phyloP scores from a whole-genome alignment of 805 yeast genomes.

The Saturnispora hagleri region DNA sequence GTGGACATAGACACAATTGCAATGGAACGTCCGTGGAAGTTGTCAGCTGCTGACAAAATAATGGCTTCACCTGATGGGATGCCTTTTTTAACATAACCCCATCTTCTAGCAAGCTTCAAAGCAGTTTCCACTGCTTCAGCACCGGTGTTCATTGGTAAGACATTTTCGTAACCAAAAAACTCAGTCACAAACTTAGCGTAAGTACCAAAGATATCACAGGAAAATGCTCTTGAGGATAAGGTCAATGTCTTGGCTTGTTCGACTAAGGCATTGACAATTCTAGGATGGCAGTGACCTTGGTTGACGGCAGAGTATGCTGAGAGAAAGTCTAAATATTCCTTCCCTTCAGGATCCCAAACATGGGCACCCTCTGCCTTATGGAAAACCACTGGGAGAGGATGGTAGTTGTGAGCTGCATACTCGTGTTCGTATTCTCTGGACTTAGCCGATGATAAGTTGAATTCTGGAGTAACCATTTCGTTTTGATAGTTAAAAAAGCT shows the following conservation, averaged over 20 bases:
- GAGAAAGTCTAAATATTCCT: conserved; percentile 82
- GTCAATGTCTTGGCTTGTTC: conserved; percentile 85
- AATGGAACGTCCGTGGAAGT: conserved; percentile 94
- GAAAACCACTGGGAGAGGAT: conserved; percentile 92
- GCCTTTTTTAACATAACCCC: conserved; percentile 89
- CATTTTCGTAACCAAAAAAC: conserved; percentile 83
- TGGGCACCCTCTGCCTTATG: conserved; percentile 81
- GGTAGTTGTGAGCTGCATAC: conserved; percentile 94
- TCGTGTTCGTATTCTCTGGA: conserved; percentile 63
- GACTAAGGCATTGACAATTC: conserved; percentile 71
- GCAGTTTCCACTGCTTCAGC: conserved; percentile 98
- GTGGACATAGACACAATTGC: conserved; percentile 95
- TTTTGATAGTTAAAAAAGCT: neutral
- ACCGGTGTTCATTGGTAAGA: conserved; percentile 97
- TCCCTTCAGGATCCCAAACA: conserved; percentile 98
- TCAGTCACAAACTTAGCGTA: conserved; percentile 86
- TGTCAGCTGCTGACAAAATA: conserved; percentile 76
- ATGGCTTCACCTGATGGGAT: conserved; percentile 80
- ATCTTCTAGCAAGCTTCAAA: conserved; percentile 87
- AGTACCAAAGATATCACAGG: conserved; percentile 71
- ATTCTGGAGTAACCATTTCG: conserved; percentile 24
- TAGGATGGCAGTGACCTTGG: conserved; percentile 97
- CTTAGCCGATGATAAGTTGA: conserved; percentile 49
- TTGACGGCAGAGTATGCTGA: conserved; percentile 96
- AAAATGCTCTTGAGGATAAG: conserved; percentile 81